Conservation (phyloP, 2,329 filamentous ascomycete species). For the Ophiocordyceps australis region DNA sequence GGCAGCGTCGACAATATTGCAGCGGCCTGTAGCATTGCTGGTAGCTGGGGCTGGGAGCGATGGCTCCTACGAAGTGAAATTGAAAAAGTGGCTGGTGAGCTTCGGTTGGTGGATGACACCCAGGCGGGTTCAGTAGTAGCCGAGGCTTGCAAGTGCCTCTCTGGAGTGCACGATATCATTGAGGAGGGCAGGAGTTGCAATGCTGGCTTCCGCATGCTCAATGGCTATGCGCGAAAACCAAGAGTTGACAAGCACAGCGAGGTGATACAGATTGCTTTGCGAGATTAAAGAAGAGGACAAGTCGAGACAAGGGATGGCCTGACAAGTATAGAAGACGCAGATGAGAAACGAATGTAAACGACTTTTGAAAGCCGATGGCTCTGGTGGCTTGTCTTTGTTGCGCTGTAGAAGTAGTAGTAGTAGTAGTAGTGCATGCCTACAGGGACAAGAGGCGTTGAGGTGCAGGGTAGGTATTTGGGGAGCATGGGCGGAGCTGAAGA, state of each 20-base stretch:
- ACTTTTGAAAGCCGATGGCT: no score
- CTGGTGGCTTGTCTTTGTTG: no score
- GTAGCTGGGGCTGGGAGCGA: conserved; percentile 86
- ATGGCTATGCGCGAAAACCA: conserved; percentile 47
- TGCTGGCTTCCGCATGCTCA: conserved; percentile 42
- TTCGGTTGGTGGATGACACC: conserved; percentile 32
- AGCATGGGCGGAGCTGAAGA: no score
- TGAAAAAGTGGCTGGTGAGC: conserved; percentile 58
- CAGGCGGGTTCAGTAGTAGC: conserved; percentile 29
- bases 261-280: conserved; percentile 18
- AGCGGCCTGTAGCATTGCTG: conserved; percentile 63
- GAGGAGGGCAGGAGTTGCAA: conserved; percentile 44
- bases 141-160: conserved; percentile 40
- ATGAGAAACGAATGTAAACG: no score
- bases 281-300: conserved; percentile 5
- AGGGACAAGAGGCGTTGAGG: no score
- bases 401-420: no score
- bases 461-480: no score
- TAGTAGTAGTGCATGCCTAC: no score
- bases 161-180: conserved; percentile 39
- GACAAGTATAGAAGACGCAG: no score
- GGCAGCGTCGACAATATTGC: conserved; percentile 57
- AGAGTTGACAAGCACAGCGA: conserved; percentile 13
- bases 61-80: conserved; percentile 82
- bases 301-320: no score